These are phyloP conservation scores for Magnaporthales sp. DNA, from an alignment of 2,329 filamentous ascomycete genomes.

Conservation along the genomic window DNA sequence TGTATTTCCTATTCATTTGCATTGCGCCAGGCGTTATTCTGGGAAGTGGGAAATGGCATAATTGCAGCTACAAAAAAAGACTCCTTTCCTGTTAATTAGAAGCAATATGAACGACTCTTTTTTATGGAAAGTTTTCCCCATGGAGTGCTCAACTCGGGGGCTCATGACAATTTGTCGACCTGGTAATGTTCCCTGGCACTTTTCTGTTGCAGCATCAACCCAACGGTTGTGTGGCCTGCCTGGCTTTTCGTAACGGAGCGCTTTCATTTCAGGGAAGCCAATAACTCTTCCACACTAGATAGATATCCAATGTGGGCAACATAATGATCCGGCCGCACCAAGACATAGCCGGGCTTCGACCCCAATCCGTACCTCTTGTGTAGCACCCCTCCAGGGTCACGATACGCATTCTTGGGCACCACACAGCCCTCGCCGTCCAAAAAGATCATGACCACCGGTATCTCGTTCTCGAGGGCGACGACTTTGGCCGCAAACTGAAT, in stretches of 20 bases:
- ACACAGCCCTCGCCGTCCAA: background rate
- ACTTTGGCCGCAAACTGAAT: conserved; percentile 10
- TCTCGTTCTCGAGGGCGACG: conserved; percentile 10
- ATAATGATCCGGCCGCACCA: conserved; percentile 23
- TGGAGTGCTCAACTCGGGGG: no score
- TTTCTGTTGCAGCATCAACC: background rate
- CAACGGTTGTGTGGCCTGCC: background rate
- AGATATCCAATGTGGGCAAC: conserved; percentile 21
- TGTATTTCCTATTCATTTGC: background rate
- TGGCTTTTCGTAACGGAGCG: background rate
- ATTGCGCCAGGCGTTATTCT: background rate
- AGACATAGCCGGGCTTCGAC: conserved; percentile 16
- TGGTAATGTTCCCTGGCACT: no score
- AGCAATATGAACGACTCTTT: background rate
- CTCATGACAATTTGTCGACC: no score
- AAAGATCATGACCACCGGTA: background rate
- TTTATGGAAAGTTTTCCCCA: background rate
- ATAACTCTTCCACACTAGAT: conserved; percentile 14
- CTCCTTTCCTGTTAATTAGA: background rate
- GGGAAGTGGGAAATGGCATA: background rate
- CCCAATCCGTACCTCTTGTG: conserved; percentile 20
- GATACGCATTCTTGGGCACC: conserved; percentile 7
- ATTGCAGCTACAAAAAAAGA: background rate
- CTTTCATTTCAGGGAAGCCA: conserved; percentile 9
- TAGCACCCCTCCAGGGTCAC: conserved; percentile 16